Conservation (phyloP, 2,329 filamentous ascomycete genomes). For the Arthrobotrys sinensis region DNA sequence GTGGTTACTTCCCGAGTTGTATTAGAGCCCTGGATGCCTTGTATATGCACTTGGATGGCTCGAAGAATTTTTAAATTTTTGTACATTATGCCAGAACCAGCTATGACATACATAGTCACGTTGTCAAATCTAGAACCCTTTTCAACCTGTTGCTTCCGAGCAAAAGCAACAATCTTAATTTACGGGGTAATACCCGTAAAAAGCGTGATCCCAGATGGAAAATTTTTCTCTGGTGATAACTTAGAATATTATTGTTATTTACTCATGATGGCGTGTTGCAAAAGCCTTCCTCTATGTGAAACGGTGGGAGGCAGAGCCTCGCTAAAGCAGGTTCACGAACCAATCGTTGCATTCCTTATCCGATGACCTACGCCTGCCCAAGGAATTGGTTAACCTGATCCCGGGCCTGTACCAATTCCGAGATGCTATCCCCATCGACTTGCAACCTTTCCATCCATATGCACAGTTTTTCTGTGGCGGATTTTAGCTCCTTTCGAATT, state of each 20-base stretch:
- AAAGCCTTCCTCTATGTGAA: conserved; percentile 48
- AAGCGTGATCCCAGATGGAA: conserved; percentile 36
- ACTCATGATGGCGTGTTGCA: conserved; percentile 60
- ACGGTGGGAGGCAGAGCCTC: conserved; percentile 55
- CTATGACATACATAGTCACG: conserved; percentile 39
- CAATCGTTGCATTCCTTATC: conserved; percentile 56
- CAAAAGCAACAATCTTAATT: conserved; percentile 52
- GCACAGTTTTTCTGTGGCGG: conserved; percentile 60
- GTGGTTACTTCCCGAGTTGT: conserved; percentile 29
- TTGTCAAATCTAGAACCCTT: conserved; percentile 54
- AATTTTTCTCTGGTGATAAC: conserved; percentile 51
- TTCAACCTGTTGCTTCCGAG: conserved; percentile 35
- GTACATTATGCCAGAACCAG: conserved; percentile 3
- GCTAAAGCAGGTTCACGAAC: conserved; percentile 59
- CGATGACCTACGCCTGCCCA: conserved; percentile 55
- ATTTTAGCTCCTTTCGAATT: conserved; percentile 57
- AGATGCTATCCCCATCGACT: conserved; percentile 42
- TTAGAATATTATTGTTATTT: conserved; percentile 58
- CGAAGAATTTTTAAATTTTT: conserved; percentile 17
- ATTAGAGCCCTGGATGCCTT: conserved; percentile 40
- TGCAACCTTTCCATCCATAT: conserved; percentile 54
- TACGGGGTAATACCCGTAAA: conserved; percentile 45
- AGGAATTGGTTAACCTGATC: conserved; percentile 59
- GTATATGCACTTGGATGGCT: conserved; percentile 21
- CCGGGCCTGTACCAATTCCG: conserved; percentile 53